A percentile compares a stretch with the other conserved stretches of the same genome.
Evolutionary conservation across 148 eudicot genomes (phyloP).

Genomic region (Cornus controversa): DNA sequence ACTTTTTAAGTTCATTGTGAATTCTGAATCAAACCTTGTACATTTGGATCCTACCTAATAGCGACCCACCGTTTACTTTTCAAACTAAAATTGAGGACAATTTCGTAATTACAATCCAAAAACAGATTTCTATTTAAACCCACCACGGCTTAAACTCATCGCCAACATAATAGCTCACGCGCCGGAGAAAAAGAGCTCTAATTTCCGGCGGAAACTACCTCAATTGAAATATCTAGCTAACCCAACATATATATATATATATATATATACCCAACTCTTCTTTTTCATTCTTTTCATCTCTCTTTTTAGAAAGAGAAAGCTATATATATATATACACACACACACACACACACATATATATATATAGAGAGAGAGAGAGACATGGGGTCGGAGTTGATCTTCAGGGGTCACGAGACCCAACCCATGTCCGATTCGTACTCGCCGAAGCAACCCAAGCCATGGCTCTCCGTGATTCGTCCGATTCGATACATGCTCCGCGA

Average conservation of each 20-base stretch:
- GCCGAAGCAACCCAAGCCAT: constrained; percentile 74
- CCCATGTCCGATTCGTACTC: constrained; percentile 40
- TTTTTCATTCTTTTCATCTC: too few relatives aligned
- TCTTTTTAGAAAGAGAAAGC: too few relatives aligned
- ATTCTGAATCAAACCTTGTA: too few relatives aligned
- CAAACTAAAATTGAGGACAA: not conserved
- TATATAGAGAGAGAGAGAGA: too few relatives aligned
- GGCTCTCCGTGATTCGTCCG: constrained; percentile 50
- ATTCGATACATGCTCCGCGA: constrained; percentile 72
- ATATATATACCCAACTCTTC: too few relatives aligned
- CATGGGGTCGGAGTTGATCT: constrained; percentile 66
- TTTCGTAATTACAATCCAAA: not conserved
- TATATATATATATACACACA: too few relatives aligned
- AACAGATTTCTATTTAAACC: not conserved
- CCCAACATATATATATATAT: too few relatives aligned
- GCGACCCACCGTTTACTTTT: not conserved
- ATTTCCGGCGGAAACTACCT: not conserved
- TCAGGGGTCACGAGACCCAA: constrained; percentile 63
- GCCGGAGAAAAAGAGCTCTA: not conserved
- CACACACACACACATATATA: too few relatives aligned
- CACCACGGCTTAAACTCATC: not conserved
- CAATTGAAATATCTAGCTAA: too few relatives aligned
- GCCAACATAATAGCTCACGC: not conserved
- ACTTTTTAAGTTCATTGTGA: too few relatives aligned
- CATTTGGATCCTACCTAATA: not conserved